Evolutionary conservation across 2,329 filamentous ascomycete genomes (phyloP).

Genomic region (Calonectria crousiana): DNA sequence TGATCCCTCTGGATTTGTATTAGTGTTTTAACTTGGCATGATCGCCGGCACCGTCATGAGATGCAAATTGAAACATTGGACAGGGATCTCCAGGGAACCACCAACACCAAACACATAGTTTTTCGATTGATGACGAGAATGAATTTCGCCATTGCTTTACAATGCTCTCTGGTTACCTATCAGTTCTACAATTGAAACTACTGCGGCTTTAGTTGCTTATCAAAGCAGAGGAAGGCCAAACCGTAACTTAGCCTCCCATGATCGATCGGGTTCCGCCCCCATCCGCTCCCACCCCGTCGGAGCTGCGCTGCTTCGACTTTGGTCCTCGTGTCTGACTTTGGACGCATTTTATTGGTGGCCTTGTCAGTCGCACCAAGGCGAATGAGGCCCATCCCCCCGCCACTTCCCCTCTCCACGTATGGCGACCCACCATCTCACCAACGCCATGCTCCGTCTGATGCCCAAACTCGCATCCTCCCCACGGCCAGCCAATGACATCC

Average conservation of each 20-base stretch:
- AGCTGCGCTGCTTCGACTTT: constrained; percentile 26
- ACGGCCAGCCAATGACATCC: constrained; percentile 30
- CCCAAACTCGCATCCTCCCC: constrained; percentile 30
- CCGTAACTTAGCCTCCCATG: neutral
- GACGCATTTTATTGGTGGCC: constrained; percentile 39
- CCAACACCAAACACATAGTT: constrained; percentile 4
- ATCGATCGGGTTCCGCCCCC: constrained; percentile 29
- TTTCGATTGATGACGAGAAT: neutral
- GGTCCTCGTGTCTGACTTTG: constrained; percentile 27
- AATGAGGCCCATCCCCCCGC: constrained; percentile 35
- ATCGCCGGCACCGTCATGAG: neutral
- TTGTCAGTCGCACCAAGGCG: constrained; percentile 32
- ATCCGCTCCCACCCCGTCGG: constrained; percentile 30
- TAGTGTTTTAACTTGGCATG: neutral
- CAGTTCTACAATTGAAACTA: neutral
- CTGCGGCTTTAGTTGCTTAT: constrained; percentile 8
- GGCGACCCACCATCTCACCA: constrained; percentile 36
- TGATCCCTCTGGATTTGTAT: neutral
- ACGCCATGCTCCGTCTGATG: constrained; percentile 29
- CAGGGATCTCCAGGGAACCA: neutral
- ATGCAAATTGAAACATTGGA: constrained; percentile 7
- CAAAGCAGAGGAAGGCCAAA: neutral
- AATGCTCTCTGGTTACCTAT: neutral
- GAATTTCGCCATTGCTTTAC: neutral
- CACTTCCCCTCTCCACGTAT: constrained; percentile 38